A percentile compares a stretch with the other conserved stretches of the same genome.
Conservation (phyloP, 1,284 basidiomycete species). For the Lentinula novae-zelandiae region DNA sequence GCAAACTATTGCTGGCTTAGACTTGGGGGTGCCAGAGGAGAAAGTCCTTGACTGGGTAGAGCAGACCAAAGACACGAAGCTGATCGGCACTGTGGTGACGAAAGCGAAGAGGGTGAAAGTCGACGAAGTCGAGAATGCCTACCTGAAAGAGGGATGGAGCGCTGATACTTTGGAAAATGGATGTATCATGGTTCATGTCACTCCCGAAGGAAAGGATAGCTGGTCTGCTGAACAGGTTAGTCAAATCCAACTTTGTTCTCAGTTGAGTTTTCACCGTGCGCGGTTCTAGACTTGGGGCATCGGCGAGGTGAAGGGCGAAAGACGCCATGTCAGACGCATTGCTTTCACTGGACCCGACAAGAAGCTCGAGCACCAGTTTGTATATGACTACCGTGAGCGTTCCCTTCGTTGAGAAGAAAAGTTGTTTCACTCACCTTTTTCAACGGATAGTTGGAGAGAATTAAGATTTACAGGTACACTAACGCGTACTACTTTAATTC, state of each 20-base stretch:
- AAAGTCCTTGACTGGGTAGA: conserved; percentile 34
- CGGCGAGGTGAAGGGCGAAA: conserved; percentile 39
- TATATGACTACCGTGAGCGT: conserved; percentile 49
- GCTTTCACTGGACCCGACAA: conserved; percentile 40
- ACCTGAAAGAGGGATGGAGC: conserved; percentile 13
- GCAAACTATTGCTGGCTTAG: conserved; percentile 35
- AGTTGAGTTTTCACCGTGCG: neutral
- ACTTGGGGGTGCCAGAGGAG: conserved; percentile 33
- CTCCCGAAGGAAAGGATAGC: neutral
- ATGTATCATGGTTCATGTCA: conserved; percentile 2
- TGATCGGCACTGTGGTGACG: conserved; percentile 34
- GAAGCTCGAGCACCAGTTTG: conserved; percentile 37
- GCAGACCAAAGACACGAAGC: conserved; percentile 28
- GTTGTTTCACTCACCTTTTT: neutral
- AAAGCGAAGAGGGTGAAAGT: conserved; percentile 29
- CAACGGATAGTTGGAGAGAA: neutral
- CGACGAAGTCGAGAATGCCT: conserved; percentile 21
- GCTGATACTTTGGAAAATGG: conserved; percentile 15
- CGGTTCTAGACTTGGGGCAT: conserved; percentile 47
- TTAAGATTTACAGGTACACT: neutral
- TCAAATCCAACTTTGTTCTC: neutral
- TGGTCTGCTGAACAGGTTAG: conserved; percentile 4
- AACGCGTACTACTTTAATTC: no score
- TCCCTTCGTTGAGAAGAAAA: neutral
- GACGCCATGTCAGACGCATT: conserved; percentile 41